A percentile compares a stretch with the other conserved stretches of the same genome.
These are phyloP conservation scores for Mucor mucedo DNA, from an alignment of 371 early-diverging fungal species.

Conservation along the genomic window DNA sequence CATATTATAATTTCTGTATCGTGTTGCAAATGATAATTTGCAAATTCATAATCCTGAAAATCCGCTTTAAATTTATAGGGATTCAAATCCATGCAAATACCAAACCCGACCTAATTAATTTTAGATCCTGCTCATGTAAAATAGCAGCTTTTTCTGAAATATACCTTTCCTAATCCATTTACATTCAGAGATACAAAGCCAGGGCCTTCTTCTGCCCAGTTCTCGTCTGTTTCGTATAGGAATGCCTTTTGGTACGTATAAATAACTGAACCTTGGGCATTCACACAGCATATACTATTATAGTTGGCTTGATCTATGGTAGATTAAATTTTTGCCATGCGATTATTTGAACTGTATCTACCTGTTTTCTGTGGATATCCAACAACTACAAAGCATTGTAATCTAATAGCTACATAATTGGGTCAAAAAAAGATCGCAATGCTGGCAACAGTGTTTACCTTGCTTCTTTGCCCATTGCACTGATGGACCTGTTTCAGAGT, in stretches of 20 bases:
- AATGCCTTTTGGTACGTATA: constrained; percentile 74
- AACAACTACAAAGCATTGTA: constrained; percentile 66
- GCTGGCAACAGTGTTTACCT: constrained; percentile 35
- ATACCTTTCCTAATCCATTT: constrained; percentile 55
- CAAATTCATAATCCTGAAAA: constrained; percentile 74
- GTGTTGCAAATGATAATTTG: constrained; percentile 58
- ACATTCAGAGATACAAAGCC: constrained; percentile 61
- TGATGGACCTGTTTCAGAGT: constrained; percentile 59
- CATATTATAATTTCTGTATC: constrained; percentile 57
- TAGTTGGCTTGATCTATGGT: constrained; percentile 34
- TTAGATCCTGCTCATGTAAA: background rate
- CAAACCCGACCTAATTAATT: constrained; percentile 65
- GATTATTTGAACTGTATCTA: background rate
- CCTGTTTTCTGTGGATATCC: constrained; percentile 67
- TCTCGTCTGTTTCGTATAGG: constrained; percentile 72
- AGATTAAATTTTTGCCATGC: background rate
- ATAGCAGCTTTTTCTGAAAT: background rate
- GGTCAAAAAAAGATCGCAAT: background rate
- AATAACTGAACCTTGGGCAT: constrained; percentile 53
- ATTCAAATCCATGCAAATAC: constrained; percentile 87
- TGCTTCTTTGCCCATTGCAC: constrained; percentile 68
- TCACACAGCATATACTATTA: constrained; percentile 68
- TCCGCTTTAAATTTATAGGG: constrained; percentile 71
- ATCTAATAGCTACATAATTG: constrained; percentile 43
- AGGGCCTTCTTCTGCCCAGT: constrained; percentile 77